Evolutionary conservation across 768 basidiomycete genomes (phyloP).

Genomic region (Leccinellum rugosiceps): DNA sequence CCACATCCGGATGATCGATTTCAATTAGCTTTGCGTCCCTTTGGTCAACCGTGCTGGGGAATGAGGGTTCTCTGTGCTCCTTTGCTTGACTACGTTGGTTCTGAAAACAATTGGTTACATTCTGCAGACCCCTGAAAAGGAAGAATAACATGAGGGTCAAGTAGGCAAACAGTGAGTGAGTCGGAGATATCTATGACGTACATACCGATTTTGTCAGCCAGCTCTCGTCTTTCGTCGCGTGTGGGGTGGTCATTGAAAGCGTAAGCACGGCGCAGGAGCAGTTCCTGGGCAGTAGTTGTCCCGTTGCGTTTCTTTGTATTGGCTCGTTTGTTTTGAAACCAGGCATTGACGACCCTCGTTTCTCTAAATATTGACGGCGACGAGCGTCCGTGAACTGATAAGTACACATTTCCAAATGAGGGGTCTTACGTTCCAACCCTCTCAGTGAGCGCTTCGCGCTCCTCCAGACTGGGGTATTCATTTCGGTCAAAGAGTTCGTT

Average conservation of each 20-base stretch:
- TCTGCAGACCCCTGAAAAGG: slow-evolving; percentile 64
- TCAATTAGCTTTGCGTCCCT: no score
- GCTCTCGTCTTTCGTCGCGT: slow-evolving; percentile 59
- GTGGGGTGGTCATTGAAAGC: slow-evolving; percentile 63
- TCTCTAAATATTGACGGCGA: slow-evolving; percentile 47
- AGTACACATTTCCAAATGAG: slow-evolving; percentile 26
- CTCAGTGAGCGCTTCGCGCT: slow-evolving; percentile 64
- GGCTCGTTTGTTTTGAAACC: slow-evolving; percentile 86
- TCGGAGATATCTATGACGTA: slow-evolving; percentile 44
- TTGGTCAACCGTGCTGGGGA: no score
- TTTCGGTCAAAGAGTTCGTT: slow-evolving; percentile 76
- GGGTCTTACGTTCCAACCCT: slow-evolving; percentile 69
- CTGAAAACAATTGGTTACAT: slow-evolving; percentile 85
- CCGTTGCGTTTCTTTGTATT: slow-evolving; percentile 71
- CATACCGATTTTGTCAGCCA: slow-evolving; percentile 74
- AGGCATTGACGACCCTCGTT: slow-evolving; percentile 80
- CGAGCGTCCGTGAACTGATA: slow-evolving; percentile 15
- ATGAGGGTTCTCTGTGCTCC: slow-evolving; percentile 55
- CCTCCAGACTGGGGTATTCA: slow-evolving; percentile 71
- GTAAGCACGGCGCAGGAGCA: slow-evolving; percentile 65
- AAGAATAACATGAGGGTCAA: slow-evolving; percentile 23
- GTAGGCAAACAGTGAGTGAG: slow-evolving; percentile 11
- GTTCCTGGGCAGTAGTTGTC: slow-evolving; percentile 43
- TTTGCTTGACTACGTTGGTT: slow-evolving; percentile 78
- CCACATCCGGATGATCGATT: no score